Evolutionary conservation across 176 grass and related monocot species (phyloP), one percentile per base, ranked within the genome.

Genomic region (Puccinellia tenuiflora): DNA sequence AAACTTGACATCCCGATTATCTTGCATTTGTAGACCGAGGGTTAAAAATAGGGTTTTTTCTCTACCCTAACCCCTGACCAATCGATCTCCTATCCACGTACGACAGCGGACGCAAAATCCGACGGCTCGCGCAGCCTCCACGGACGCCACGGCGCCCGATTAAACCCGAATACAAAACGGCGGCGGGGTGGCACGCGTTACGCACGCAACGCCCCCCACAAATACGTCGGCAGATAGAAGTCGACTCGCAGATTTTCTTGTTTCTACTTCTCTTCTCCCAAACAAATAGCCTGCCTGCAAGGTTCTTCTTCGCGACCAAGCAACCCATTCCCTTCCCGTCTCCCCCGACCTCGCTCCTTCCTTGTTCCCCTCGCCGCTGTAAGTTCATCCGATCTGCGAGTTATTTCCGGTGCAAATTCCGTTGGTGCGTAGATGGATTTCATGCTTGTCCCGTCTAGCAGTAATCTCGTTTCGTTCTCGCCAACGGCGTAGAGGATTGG

Each of bases 81-180:
- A 61, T 7, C 5, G 12, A 6, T 63, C 60, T 2, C 28, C 59
- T 26, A 29, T 64, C 60, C 60, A 5, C 25, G 60, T 15, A 64
- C 15, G 29, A 29, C 60, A 14, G 29, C 0, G 2, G 15, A 29
- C 60, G 60, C 28, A 63, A 1, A 34, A 63, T 66, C 62, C 6
- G 17, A 66, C 62, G 62, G 62, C 62, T 18, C 7, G 30, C 31
- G 30, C 30, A 35, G 31, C 16, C 3, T 66, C 63, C 63, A 35
- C 63, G 63, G 63, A 66, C 63, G 63, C 63, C 31, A 66, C 63
- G 63, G 31, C 63, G 30, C 8, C 17, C 7, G 63, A 35, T 9
- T 66, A 66, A 66, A 66, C 62, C 62, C 62, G 30, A 66, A 66
- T 66, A 66, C 31, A 66, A 30, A 63, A 63, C 60, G 60, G 60